Evolutionary conservation across 345 rosid genomes (phyloP).

Genomic region (Raphanus raphanistrum): DNA sequence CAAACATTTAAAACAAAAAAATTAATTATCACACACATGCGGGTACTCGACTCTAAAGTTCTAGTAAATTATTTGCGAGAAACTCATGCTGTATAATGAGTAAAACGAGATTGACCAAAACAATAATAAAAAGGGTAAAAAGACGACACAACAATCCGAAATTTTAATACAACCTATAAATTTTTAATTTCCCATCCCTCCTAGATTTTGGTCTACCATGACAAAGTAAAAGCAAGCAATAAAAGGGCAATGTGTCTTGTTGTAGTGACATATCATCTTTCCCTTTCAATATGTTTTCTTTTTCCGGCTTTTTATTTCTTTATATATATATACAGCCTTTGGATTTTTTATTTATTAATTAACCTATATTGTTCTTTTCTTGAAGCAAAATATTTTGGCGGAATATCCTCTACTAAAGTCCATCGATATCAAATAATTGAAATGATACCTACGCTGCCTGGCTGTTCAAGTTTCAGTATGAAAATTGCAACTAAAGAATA

Average conservation of each 20-base stretch:
- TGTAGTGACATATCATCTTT: constrained; percentile 37
- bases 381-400: constrained; percentile 22
- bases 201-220: constrained; percentile 18
- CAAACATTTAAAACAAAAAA: too few relatives aligned
- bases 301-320: constrained; percentile 10
- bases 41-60: background rate
- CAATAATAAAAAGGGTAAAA: background rate
- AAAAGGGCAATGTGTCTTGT: constrained; percentile 32
- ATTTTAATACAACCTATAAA: background rate
- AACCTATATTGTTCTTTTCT: constrained; percentile 28
- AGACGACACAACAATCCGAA: background rate
- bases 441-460: constrained; percentile 2
- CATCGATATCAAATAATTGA: background rate
- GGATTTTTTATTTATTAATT: background rate
- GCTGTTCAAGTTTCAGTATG: background rate
- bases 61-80: background rate
- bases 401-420: constrained; percentile 18
- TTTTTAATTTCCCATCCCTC: constrained; percentile 11
- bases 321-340: background rate
- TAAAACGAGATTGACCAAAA: background rate
- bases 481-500: background rate
- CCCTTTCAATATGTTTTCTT: constrained; percentile 36
- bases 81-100: background rate
- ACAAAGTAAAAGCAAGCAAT: constrained; percentile 37
- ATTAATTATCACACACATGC: too few relatives aligned